Conservation (phyloP, 2,329 filamentous ascomycete species). For the Furcasterigmium sp. region DNA sequence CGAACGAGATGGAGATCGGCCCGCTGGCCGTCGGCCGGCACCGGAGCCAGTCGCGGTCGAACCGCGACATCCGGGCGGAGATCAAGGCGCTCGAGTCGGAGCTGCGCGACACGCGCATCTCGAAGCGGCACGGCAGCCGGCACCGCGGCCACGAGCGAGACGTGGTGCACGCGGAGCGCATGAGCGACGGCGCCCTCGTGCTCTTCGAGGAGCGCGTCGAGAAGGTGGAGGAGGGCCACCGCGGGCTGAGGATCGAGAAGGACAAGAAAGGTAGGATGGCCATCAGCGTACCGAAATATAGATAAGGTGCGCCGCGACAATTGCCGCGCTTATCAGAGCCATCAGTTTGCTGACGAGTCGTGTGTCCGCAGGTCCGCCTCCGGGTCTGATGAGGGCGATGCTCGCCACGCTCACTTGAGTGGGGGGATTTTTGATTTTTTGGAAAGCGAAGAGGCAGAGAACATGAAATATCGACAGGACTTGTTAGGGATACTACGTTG, state of each 20-base stretch:
- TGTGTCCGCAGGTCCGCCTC: conserved; percentile 50
- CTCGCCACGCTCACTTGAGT: conserved; percentile 61
- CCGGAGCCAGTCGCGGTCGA: conserved; percentile 32
- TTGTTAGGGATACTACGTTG: no score
- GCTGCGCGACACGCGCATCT: conserved; percentile 22
- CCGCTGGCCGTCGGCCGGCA: conserved; percentile 36
- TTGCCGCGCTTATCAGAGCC: not conserved
- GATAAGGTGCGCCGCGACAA: conserved; percentile 43
- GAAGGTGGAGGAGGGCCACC: conserved; percentile 46
- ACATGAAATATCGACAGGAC: not conserved
- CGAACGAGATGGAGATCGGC: conserved; percentile 27
- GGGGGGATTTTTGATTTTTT: not conserved
- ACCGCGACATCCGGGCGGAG: conserved; percentile 64
- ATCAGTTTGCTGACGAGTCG: conserved; percentile 16
- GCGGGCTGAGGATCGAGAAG: conserved; percentile 69
- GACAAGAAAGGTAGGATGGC: conserved; percentile 96
- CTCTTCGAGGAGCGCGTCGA: conserved; percentile 58
- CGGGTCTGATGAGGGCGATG: conserved; percentile 63
- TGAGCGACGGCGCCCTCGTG: conserved; percentile 57
- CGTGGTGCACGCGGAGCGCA: conserved; percentile 50
- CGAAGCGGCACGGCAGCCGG: conserved; percentile 26
- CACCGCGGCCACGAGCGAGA: conserved; percentile 37
- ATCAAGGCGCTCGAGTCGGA: conserved; percentile 68
- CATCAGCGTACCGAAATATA: conserved; percentile 72
- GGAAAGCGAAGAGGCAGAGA: not conserved